Conservation (phyloP, 2,329 filamentous ascomycete species). For the Trichoderma cornu-damae region DNA sequence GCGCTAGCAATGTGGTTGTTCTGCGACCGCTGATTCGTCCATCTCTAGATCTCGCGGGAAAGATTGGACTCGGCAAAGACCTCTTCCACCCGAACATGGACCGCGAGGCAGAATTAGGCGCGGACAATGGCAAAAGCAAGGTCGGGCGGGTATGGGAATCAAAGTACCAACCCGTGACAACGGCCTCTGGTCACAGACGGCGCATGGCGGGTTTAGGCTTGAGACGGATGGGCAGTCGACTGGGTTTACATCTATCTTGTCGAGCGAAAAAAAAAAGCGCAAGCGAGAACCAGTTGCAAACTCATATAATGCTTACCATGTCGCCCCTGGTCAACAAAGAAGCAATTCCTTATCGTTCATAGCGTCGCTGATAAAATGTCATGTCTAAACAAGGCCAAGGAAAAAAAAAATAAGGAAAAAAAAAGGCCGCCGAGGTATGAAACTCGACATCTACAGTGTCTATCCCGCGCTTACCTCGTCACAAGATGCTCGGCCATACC, state of each 20-base stretch:
- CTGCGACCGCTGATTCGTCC: constrained; percentile 21
- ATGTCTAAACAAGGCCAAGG: too few species aligned
- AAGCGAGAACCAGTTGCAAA: too few species aligned
- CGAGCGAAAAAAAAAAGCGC: too few species aligned
- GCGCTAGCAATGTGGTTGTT: constrained; percentile 22
- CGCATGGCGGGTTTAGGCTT: too few species aligned
- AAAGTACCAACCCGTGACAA: not conserved
- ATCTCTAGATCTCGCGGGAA: not conserved
- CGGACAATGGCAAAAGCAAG: not conserved
- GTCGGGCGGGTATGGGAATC: not conserved
- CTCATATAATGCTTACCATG: too few species aligned
- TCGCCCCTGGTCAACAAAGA: too few species aligned
- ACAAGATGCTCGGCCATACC: constrained; percentile 8
- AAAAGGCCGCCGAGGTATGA: not conserved
- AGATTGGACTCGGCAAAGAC: not conserved
- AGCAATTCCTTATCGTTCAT: too few species aligned
- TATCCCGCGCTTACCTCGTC: constrained; percentile 5
- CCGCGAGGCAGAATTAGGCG: not conserved
- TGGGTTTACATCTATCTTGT: not conserved
- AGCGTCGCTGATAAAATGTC: too few species aligned
- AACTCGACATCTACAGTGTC: not conserved
- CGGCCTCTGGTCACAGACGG: not conserved
- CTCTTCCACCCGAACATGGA: not conserved
- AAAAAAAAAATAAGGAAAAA: too few species aligned
- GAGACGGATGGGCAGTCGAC: too few species aligned